Percentiles rank a stretch among this genome's conserved stretches.
Evolutionary conservation across 1,284 basidiomycete species (phyloP).

Genomic region (Cryptococcus depauperatus): DNA sequence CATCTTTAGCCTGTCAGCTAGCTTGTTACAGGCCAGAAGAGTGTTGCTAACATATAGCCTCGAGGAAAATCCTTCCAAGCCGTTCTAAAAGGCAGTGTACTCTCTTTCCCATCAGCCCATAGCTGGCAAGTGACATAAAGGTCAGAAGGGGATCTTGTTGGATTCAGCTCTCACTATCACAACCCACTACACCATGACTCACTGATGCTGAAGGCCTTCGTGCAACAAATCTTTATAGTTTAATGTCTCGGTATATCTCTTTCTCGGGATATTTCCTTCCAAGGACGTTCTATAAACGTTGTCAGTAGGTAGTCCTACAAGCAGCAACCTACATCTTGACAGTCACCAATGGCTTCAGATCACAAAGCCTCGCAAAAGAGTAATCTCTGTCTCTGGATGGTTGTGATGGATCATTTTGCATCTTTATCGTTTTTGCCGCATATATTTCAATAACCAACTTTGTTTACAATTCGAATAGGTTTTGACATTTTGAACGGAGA

Average conservation of each 20-base stretch:
- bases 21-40: too few species aligned
- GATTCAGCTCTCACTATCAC: too few species aligned
- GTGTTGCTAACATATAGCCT: constrained; percentile 63
- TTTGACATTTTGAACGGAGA: too few species aligned
- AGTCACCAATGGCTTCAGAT: constrained; percentile 76
- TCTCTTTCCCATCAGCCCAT: constrained; percentile 82
- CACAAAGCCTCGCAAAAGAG: constrained; percentile 78
- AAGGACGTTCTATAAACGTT: constrained; percentile 60
- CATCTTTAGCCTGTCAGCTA: constrained; percentile 53
- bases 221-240: constrained; percentile 56
- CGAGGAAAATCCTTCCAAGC: constrained; percentile 85
- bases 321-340: constrained; percentile 64
- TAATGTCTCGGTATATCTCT: constrained; percentile 61
- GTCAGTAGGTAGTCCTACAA: constrained; percentile 1
- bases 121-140: constrained; percentile 87
- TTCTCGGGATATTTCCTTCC: constrained; percentile 62
- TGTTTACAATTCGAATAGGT: too few species aligned
- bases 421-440: too few species aligned
- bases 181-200: too few species aligned
- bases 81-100: constrained; percentile 83
- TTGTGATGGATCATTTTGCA: too few species aligned
- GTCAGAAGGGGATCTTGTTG: constrained; percentile 56
- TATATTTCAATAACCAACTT: too few species aligned
- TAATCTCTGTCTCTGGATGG: constrained; percentile 54
- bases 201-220: constrained; percentile 69